Percentiles rank a stretch among this genome's conserved stretches.
These are phyloP conservation scores for Pascua sp. DNA, from an alignment of 1,284 basidiomycete genomes.

Conservation along the genomic window DNA sequence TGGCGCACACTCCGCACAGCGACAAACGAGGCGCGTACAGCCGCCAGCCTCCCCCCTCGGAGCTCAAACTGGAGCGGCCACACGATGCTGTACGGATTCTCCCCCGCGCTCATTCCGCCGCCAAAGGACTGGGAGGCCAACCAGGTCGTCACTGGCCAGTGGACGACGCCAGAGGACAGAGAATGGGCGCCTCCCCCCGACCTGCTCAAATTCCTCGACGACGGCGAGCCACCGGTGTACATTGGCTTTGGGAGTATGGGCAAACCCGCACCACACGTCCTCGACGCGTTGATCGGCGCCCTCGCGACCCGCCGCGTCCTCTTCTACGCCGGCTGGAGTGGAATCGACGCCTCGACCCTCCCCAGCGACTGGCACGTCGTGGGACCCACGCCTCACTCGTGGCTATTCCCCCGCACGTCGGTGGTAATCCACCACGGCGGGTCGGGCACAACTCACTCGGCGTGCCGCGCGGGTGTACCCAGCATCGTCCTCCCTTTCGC, in stretches of 20 bases:
- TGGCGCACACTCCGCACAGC: not conserved
- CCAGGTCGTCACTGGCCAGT: not conserved
- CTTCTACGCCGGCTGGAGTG: not conserved
- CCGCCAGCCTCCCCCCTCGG: not conserved
- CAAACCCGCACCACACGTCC: not conserved
- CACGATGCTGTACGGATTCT: constrained; percentile 1
- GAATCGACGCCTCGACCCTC: not conserved
- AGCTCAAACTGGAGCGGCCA: not conserved
- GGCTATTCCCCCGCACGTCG: not conserved
- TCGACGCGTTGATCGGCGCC: not conserved
- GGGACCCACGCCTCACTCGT: not conserved
- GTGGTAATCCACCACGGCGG: constrained; percentile 1
- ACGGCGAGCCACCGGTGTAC: not conserved
- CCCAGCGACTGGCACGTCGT: not conserved
- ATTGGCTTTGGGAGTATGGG: constrained; percentile 4
- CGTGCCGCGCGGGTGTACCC: not conserved
- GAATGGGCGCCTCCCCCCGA: not conserved
- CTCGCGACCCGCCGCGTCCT: not conserved
- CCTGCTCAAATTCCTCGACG: not conserved
- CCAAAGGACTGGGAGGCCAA: not conserved
- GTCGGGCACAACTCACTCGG: not conserved
- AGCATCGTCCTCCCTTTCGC: not conserved
- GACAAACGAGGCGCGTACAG: not conserved
- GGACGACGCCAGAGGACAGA: not conserved
- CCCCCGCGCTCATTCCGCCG: not conserved